Evolutionary conservation across 805 yeast species (phyloP).

Genomic region (Metschnikowia anglica): DNA sequence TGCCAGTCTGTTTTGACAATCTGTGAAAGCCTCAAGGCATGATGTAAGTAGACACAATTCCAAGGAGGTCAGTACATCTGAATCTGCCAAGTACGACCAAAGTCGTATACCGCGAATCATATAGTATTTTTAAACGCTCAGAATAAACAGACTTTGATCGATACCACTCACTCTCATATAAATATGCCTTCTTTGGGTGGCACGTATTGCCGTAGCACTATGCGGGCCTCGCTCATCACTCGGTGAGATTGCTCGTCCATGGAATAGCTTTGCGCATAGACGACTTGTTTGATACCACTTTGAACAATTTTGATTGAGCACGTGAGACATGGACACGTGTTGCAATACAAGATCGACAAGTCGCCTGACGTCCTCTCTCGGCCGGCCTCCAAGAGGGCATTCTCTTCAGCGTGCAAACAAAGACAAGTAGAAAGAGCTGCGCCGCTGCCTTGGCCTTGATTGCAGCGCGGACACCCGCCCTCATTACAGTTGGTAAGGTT

Average conservation of each 20-base stretch:
- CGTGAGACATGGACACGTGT: constrained; percentile 96
- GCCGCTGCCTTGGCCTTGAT: constrained; percentile 63
- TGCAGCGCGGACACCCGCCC: constrained; percentile 94
- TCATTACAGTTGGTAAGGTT: constrained; percentile 85
- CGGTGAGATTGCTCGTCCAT: constrained; percentile 81
- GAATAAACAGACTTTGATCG: not conserved
- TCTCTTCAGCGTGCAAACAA: constrained; percentile 96
- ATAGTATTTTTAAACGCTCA: not conserved
- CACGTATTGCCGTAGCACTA: constrained; percentile 54
- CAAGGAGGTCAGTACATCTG: too few species aligned
- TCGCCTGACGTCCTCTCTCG: constrained; percentile 70
- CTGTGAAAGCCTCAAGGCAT: too few species aligned
- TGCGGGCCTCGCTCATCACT: constrained; percentile 74
- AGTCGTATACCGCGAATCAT: not conserved
- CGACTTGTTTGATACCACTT: constrained; percentile 86
- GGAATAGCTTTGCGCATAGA: constrained; percentile 86
- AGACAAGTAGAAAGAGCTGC: constrained; percentile 76
- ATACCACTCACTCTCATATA: constrained; percentile 18
- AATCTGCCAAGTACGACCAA: not conserved
- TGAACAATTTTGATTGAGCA: constrained; percentile 95
- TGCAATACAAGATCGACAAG: constrained; percentile 74
- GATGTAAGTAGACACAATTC: too few species aligned
- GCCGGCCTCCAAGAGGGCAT: constrained; percentile 92
- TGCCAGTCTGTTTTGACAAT: too few species aligned
- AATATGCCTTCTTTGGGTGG: constrained; percentile 43